phyloP scores from a whole-genome alignment of 140 eudicot genomes.

The Cichorium intybus region DNA sequence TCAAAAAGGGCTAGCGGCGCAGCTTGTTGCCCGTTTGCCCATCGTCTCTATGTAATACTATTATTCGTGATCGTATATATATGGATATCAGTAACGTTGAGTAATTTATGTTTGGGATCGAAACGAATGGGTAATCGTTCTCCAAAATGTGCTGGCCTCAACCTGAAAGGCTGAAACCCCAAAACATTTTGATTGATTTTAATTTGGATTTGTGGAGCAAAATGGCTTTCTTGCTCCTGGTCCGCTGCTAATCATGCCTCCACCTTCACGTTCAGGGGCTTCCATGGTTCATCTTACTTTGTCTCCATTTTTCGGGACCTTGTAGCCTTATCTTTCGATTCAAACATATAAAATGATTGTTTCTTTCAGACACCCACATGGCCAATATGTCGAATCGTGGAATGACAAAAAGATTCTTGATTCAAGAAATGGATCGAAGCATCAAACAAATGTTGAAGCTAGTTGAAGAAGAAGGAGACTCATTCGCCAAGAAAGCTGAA shows the following conservation, averaged over 20 bases:
- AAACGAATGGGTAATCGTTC: background rate
- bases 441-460: constrained; percentile 71
- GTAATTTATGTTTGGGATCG: background rate
- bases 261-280: background rate
- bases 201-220: background rate
- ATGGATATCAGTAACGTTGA: no score
- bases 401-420: constrained; percentile 32
- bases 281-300: background rate
- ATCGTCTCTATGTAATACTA: no score
- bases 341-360: constrained; percentile 20
- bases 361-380: background rate
- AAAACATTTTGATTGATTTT: background rate
- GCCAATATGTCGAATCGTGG: constrained; percentile 27
- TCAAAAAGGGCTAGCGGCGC: no score
- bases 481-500: constrained; percentile 84
- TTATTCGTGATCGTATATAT: no score
- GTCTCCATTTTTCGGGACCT: background rate
- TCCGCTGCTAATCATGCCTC: background rate
- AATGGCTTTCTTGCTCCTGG: background rate
- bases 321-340: background rate
- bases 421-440: constrained; percentile 71
- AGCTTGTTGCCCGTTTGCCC: no score
- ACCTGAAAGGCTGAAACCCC: no score
- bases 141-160: constrained; percentile 1
- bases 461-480: constrained; percentile 83